Percentiles rank a stretch among this genome's conserved stretches.
Conservation (phyloP, 352 stramenopile genomes). For the Globisporangium polare region DNA sequence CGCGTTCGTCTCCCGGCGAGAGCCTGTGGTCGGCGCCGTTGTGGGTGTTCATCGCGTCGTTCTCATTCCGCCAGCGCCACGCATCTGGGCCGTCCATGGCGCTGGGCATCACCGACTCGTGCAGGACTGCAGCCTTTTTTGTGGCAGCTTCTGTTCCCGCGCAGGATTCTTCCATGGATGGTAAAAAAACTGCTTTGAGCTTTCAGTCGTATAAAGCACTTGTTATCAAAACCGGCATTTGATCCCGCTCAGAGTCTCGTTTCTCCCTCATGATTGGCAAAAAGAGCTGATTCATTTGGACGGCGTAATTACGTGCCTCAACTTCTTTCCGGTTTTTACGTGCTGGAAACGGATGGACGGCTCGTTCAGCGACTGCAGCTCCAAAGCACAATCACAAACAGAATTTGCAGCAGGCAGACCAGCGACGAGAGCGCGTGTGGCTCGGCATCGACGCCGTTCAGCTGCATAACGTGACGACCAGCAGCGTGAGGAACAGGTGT, state of each 20-base stretch:
- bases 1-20: conserved; percentile 14
- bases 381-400: neutral
- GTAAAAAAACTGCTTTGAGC: too few relatives aligned
- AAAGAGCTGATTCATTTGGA: neutral
- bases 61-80: conserved; percentile 13
- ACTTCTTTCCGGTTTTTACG: neutral
- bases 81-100: conserved; percentile 2
- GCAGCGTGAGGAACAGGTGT: neutral
- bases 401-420: neutral
- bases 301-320: neutral
- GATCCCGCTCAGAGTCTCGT: neutral
- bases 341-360: neutral
- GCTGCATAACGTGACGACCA: too few relatives aligned
- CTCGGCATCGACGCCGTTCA: neutral
- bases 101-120: neutral
- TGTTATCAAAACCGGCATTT: neutral
- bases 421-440: neutral
- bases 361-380: neutral
- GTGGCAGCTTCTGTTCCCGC: too few relatives aligned
- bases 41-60: conserved; percentile 8
- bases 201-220: neutral
- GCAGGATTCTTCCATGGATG: too few relatives aligned
- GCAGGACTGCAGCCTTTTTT: too few relatives aligned
- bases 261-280: neutral
- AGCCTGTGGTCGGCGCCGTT: neutral